phyloP scores from a whole-genome alignment of 164 flowering plant genomes.

The Liriodendron chinense region DNA sequence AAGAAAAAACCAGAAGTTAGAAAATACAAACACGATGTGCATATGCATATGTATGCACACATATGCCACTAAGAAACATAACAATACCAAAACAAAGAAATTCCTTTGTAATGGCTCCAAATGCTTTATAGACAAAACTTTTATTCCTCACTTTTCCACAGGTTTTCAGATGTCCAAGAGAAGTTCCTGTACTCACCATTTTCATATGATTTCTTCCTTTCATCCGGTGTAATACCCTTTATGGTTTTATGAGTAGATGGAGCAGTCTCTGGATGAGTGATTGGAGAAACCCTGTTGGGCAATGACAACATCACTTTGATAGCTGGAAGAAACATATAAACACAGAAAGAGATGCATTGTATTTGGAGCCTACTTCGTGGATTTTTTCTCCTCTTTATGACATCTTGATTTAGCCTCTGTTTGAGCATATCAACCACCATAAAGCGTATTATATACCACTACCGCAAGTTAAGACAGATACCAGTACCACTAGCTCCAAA shows the following conservation, averaged over 20 bases:
- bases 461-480: no score
- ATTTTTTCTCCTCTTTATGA: constrained; percentile 20
- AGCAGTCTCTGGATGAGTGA: constrained; percentile 13
- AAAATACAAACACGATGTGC: not conserved
- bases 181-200: constrained; percentile 27
- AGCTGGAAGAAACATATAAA: not conserved
- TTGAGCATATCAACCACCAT: constrained; percentile 6
- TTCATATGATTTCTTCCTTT: constrained; percentile 22
- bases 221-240: constrained; percentile 16
- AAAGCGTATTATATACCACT: constrained; percentile 1
- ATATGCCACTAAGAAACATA: not conserved
- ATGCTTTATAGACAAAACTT: not conserved
- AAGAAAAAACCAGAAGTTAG: not conserved
- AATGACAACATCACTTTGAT: constrained; percentile 1
- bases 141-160: not conserved
- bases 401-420: constrained; percentile 32
- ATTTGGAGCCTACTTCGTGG: constrained; percentile 35
- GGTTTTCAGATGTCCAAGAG: not conserved
- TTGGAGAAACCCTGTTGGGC: constrained; percentile 24
- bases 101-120: not conserved
- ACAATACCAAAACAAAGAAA: not conserved
- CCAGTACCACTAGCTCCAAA: no score
- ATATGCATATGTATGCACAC: not conserved
- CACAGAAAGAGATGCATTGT: not conserved
- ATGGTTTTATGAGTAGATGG: constrained; percentile 15